Evolutionary conservation across 1,284 basidiomycete species (phyloP).

Genomic region (Puccinia triticina): DNA sequence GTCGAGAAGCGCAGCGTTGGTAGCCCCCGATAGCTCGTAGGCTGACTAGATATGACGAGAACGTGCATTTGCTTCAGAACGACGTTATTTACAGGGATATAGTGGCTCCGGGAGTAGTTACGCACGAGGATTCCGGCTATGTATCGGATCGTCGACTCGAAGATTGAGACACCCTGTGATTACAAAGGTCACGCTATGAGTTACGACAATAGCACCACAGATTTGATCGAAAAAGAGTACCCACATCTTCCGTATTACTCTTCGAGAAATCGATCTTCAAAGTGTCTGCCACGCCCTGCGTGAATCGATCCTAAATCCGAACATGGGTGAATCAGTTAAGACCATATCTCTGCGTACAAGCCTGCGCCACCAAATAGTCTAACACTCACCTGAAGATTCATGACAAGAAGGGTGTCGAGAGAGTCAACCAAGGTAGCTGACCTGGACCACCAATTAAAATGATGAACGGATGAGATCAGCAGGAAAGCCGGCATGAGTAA

Average conservation of each 20-base stretch:
- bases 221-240: background rate
- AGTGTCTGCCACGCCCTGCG: constrained; percentile 28
- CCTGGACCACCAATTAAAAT: constrained; percentile 7
- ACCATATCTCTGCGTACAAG: background rate
- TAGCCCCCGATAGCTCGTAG: constrained; percentile 44
- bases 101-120: background rate
- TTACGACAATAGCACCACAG: background rate
- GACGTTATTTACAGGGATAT: background rate
- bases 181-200: background rate
- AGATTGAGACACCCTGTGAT: constrained; percentile 29
- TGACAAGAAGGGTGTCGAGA: constrained; percentile 46
- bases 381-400: constrained; percentile 35
- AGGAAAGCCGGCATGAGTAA: background rate
- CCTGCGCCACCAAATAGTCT: background rate
- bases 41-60: constrained; percentile 43
- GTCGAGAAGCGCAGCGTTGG: constrained; percentile 39
- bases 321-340: background rate
- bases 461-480: background rate
- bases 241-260: constrained; percentile 27
- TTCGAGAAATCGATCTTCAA: constrained; percentile 50
- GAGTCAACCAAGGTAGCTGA: constrained; percentile 48
- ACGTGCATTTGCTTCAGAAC: constrained; percentile 3
- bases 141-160: constrained; percentile 49
- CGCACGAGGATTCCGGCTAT: constrained; percentile 45
- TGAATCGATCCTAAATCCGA: constrained; percentile 27